Base-by-base conservation (phyloP, 2,329 filamentous ascomycete species). In the Penicillium concentricum region DNA sequence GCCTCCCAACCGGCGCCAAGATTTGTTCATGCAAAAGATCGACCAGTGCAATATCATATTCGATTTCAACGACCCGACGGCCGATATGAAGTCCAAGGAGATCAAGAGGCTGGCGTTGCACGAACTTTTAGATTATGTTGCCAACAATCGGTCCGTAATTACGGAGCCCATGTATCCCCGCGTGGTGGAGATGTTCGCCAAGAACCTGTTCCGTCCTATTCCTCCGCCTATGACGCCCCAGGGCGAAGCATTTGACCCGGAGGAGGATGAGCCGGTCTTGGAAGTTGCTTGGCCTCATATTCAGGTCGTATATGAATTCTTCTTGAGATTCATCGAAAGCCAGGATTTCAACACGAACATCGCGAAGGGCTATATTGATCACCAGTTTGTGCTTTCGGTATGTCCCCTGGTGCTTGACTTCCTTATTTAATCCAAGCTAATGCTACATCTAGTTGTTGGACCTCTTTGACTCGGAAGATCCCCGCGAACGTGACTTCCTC, bases 311-410 rank as follows among this genome's bases (percentile, higher is more conserved):
- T 99, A 99, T 77, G 94, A 99, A 76, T 99, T 99, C 82, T 99
- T 99, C 82, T 82, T 99, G 61, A 86, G 94, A 58, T 99, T 99
- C 78, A 99, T 99, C 67, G 94, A 99, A 76, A 97, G 94, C 76
- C 94, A 97, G 74, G 94, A 99, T 76, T 99, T 99, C 83, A 99
- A 97, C 81, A 99, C 94, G 66, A 99, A 99, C 77, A 97, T 97
- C 69, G 94, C 94, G 66, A 99, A 99, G 79, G 90, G 92, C 60
- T 97, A 96, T 76, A 99, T 99, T 74, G 94, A 99, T 72, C 94
- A 99, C 76, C 90, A 91, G 74, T 99, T 99, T 72, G 94, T 99
- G 44, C 84, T 99, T 59, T 92, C 87, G 74, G 82, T 84, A 75
- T 68, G 75, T 48, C 39, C 10, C 34, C 28, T 26, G 32, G 38